Evolutionary conservation across 2,329 filamentous ascomycete species (phyloP).

Genomic region (Aspergillus hortae): DNA sequence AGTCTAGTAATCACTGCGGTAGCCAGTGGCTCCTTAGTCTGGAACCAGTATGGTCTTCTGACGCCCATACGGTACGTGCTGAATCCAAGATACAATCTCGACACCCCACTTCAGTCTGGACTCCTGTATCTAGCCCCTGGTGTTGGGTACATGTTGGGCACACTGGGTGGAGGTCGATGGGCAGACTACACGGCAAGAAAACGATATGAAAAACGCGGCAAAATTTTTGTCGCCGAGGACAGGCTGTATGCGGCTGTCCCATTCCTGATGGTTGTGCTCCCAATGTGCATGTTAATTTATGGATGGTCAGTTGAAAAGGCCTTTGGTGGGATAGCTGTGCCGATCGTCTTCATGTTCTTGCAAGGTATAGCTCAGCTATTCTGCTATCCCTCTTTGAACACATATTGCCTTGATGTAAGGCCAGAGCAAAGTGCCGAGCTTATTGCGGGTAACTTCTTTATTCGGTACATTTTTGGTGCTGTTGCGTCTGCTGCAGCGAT

Average conservation of each 20-base stretch:
- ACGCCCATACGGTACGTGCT: background rate
- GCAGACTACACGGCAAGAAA: background rate
- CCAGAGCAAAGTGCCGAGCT: background rate
- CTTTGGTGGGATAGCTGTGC: background rate
- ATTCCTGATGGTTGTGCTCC: background rate
- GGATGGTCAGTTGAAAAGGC: background rate
- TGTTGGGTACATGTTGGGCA: background rate
- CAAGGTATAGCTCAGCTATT: background rate
- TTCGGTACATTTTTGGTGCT: slow-evolving; percentile 1
- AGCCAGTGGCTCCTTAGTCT: background rate
- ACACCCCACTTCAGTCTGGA: background rate
- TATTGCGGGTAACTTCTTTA: slow-evolving; percentile 1
- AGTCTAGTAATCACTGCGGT: background rate
- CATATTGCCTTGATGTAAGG: slow-evolving; percentile 1
- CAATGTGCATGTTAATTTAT: background rate
- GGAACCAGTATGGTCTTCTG: slow-evolving; percentile 1
- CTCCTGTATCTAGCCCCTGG: slow-evolving; percentile 2
- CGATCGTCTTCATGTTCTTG: background rate
- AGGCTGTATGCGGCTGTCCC: background rate
- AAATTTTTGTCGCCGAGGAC: background rate
- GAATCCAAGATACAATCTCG: slow-evolving; percentile 1
- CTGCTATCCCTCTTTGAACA: background rate
- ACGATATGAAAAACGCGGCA: background rate
- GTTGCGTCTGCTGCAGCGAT: background rate
- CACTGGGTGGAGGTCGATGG: background rate